A percentile compares a stretch with the other conserved stretches of the same genome.
phyloP scores from a whole-genome alignment of 768 basidiomycete species.

The Tricholoma bakamatsutake region DNA sequence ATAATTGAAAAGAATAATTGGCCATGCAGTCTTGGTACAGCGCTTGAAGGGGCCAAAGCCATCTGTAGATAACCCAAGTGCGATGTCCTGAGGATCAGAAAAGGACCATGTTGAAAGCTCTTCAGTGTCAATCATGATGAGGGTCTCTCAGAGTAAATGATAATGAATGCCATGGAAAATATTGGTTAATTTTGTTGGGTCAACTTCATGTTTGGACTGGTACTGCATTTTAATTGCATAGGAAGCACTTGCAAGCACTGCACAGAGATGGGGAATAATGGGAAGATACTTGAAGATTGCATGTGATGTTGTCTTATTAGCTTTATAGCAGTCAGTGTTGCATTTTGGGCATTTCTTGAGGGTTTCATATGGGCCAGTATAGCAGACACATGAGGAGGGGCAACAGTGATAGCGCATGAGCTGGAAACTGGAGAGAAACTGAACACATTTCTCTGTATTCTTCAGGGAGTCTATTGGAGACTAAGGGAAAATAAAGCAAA shows the following conservation, averaged over 20 bases:
- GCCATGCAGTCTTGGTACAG: too few relatives aligned
- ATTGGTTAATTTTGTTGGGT: slow-evolving; percentile 19
- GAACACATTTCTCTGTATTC: slow-evolving; percentile 1
- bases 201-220: slow-evolving; percentile 10
- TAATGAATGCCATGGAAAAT: slow-evolving; percentile 31
- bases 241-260: slow-evolving; percentile 7
- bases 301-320: slow-evolving; percentile 13
- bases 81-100: slow-evolving; percentile 12
- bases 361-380: slow-evolving; percentile 12
- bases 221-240: slow-evolving; percentile 23
- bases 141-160: slow-evolving; percentile 9
- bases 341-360: slow-evolving; percentile 31
- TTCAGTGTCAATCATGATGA: slow-evolving; percentile 22
- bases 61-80: neutral
- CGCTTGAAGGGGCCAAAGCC: slow-evolving; percentile 28
- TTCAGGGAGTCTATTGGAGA: slow-evolving; percentile 13
- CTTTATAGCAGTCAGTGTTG: slow-evolving; percentile 9
- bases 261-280: slow-evolving; percentile 28
- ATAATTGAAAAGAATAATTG: too few relatives aligned
- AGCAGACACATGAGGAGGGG: slow-evolving; percentile 27
- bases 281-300: slow-evolving; percentile 32
- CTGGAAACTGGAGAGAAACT: too few relatives aligned
- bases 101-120: slow-evolving; percentile 24
- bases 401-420: slow-evolving; percentile 34
- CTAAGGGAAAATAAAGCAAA: slow-evolving; percentile 19